Conservation (phyloP, 2,329 filamentous ascomycete species). For the Onygenales sp. region DNA sequence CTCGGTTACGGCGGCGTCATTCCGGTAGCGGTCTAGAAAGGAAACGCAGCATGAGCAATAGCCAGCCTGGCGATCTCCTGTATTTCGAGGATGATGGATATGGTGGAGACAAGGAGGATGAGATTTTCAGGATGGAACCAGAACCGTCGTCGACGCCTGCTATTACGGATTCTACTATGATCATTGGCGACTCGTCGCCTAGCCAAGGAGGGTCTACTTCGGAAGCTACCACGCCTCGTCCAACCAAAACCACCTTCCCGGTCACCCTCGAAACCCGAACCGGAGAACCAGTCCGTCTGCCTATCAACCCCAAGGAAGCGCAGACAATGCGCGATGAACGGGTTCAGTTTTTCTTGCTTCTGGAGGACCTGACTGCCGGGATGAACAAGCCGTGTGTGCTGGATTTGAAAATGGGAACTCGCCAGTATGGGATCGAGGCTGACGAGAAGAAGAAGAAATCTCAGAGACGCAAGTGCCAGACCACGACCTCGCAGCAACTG, state of each 20-base stretch:
- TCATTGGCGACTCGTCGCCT: neutral
- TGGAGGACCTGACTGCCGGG: conserved; percentile 90
- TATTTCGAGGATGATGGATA: conserved; percentile 88
- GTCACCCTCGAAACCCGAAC: conserved; percentile 12
- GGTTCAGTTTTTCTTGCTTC: conserved; percentile 82
- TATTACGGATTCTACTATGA: neutral
- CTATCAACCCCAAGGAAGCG: conserved; percentile 68
- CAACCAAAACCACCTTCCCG: conserved; percentile 7
- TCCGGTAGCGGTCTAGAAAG: conserved; percentile 78
- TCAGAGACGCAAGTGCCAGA: conserved; percentile 83
- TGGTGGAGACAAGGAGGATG: conserved; percentile 64
- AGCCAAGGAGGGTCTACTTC: neutral
- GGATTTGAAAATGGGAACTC: conserved; percentile 96
- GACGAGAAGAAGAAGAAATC: conserved; percentile 86
- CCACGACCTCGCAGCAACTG: conserved; percentile 81
- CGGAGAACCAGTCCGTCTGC: conserved; percentile 29
- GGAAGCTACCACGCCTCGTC: conserved; percentile 1
- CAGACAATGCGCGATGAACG: conserved; percentile 47
- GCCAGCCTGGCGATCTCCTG: conserved; percentile 67
- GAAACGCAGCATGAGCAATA: conserved; percentile 59
- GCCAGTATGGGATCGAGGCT: conserved; percentile 91
- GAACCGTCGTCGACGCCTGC: conserved; percentile 17
- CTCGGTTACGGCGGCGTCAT: conserved; percentile 55
- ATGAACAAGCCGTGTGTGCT: conserved; percentile 97
- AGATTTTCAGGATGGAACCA: conserved; percentile 60